phyloP scores from a whole-genome alignment of 2,329 filamentous ascomycete species.

The Sporothrix inflata region DNA sequence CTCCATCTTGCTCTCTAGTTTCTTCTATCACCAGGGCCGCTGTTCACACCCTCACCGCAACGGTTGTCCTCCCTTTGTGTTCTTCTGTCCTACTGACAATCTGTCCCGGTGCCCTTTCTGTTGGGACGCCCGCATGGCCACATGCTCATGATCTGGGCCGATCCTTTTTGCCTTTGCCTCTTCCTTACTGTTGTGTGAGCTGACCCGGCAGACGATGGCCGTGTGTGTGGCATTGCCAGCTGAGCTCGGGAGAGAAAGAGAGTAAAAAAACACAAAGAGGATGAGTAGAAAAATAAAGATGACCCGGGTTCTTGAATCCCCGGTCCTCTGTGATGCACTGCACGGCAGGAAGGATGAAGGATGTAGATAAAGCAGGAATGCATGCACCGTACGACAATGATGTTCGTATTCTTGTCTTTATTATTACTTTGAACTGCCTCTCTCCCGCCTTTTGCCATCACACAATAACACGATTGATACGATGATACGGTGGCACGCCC shows the following conservation, averaged over 20 bases:
- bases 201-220: not conserved
- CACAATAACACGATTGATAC: not conserved
- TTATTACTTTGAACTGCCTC: not conserved
- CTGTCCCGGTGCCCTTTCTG: constrained; percentile 8
- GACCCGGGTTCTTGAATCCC: not conserved
- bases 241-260: not conserved
- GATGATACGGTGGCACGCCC: not conserved
- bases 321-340: not conserved
- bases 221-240: not conserved
- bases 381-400: not conserved
- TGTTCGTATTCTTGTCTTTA: not conserved
- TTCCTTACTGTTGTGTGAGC: not conserved
- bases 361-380: not conserved
- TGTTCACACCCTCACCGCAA: not conserved
- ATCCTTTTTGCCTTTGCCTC: not conserved
- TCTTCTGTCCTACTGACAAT: not conserved
- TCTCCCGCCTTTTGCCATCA: not conserved
- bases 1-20: not conserved
- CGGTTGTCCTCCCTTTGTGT: not conserved
- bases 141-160: not conserved
- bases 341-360: not conserved
- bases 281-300: not conserved
- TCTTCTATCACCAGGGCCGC: not conserved
- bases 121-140: constrained; percentile 15
- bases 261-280: not conserved